Base-by-base conservation (phyloP, 495 filamentous ascomycete genomes). In the Penicillium angulare region DNA sequence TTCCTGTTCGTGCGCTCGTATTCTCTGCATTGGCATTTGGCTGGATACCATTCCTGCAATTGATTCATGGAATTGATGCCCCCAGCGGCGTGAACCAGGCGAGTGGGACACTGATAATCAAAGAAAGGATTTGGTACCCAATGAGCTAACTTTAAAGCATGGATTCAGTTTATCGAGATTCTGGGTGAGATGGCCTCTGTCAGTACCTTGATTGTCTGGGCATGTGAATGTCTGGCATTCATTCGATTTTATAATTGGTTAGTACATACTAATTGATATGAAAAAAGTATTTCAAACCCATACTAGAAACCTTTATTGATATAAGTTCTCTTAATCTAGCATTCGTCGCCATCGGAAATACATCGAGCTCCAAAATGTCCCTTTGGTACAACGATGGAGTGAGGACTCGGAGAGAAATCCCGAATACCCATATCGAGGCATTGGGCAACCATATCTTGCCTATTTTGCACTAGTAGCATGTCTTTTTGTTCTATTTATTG, bases 31-130 rank as follows among this genome's bases (percentile, higher is more conserved):
- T 70, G 12, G 50, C 61, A 4, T 76, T 76, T 43, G 58, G 58
- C 36, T 79, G 76, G 76, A 58, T 77, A 7, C 74, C 74, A 12
- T 77, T 72, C 43, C 40, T 77, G n/a, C 47, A 48, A 15, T 34
- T 53, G 26, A 50, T 39, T 15, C n/a, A 33, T n/a, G 33, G 43
- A 6, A 23, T 7, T 42, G 5, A 40, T 10, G n/a, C 15, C 27
- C 3, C 43, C 12, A 18, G 12, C 34, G 41, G 26, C 22, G 13
- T 21, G 16, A 31, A 17, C 3, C 47, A 12, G 23, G 27, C 16
- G 31, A 33, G 16, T 22, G 27, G n/a, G n/a, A n/a, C n/a, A n/a
- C n/a, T n/a, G n/a, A n/a, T n/a, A n/a, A n/a, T n/a, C n/a, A n/a
- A n/a, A n/a, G n/a, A n/a, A n/a, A n/a, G n/a, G n/a, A n/a, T n/a